Percentiles rank a stretch among this genome's conserved stretches.
These are phyloP conservation scores for Nannochloris sp. DNA, from an alignment of 139 green algal genomes.

Conservation along the genomic window DNA sequence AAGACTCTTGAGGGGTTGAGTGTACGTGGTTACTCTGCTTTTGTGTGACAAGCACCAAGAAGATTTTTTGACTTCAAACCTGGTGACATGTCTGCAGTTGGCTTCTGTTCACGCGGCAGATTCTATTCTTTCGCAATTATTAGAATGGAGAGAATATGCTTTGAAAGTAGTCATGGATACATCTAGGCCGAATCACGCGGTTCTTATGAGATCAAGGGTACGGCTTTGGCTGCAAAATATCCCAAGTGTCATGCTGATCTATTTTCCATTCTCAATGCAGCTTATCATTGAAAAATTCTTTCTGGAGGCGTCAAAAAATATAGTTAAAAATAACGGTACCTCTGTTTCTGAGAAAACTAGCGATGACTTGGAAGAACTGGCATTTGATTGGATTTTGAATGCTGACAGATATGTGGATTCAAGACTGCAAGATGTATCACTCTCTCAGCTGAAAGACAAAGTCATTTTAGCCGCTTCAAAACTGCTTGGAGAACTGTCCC, in stretches of 20 bases:
- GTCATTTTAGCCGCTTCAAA: constrained; percentile 14
- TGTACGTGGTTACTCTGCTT: neutral
- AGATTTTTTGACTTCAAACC: neutral
- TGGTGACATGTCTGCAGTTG: neutral
- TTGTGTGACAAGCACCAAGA: neutral
- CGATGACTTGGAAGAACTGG: constrained; percentile 29
- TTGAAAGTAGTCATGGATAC: no score
- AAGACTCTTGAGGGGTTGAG: constrained; percentile 1
- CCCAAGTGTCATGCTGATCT: neutral
- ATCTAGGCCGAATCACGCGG: no score
- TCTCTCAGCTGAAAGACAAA: constrained; percentile 18
- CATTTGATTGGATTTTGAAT: constrained; percentile 55
- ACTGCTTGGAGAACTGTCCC: constrained; percentile 26
- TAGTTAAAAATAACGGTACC: constrained; percentile 28
- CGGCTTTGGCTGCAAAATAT: neutral
- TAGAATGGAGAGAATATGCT: no score
- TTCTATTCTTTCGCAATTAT: no score
- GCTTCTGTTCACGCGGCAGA: neutral
- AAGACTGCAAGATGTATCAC: constrained; percentile 5
- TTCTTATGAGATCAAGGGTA: neutral
- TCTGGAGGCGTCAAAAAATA: constrained; percentile 41
- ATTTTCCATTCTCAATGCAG: neutral
- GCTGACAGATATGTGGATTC: constrained; percentile 40
- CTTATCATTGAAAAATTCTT: constrained; percentile 56
- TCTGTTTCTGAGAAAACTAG: constrained; percentile 23